A percentile compares a stretch with the other conserved stretches of the same genome.
These are phyloP conservation scores for Lipomyces sp. DNA, from an alignment of 805 yeast genomes.

Conservation along the genomic window DNA sequence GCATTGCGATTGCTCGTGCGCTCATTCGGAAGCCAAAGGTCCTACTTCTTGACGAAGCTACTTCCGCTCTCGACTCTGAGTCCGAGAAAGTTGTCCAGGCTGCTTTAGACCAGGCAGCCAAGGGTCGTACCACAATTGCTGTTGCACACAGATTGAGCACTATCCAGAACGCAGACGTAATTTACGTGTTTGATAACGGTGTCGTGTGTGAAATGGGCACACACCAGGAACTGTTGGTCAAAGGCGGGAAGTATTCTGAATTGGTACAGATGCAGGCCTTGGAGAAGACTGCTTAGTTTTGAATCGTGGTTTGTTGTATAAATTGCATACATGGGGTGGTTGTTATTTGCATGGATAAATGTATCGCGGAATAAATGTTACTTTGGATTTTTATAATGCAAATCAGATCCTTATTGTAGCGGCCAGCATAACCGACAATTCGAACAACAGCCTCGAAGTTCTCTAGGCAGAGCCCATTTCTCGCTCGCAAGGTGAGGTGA, in stretches of 20 bases:
- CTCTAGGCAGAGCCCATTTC: too few relatives aligned
- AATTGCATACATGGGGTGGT: not conserved
- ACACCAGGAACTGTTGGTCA: slow-evolving; percentile 49
- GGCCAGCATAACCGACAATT: too few relatives aligned
- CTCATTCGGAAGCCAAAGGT: slow-evolving; percentile 62
- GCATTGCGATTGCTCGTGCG: slow-evolving; percentile 67
- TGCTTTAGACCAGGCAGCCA: slow-evolving; percentile 63
- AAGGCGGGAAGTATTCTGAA: slow-evolving; percentile 48
- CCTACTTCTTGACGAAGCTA: slow-evolving; percentile 62
- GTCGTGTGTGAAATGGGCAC: slow-evolving; percentile 57
- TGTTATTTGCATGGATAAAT: not conserved
- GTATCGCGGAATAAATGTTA: not conserved
- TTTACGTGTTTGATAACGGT: slow-evolving; percentile 60
- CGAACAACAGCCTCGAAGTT: too few relatives aligned
- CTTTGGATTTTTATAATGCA: not conserved
- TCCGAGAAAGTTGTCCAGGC: slow-evolving; percentile 70
- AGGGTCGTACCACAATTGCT: slow-evolving; percentile 68
- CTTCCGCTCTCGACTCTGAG: slow-evolving; percentile 58
- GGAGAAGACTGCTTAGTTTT: slow-evolving; percentile 42
- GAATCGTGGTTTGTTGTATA: not conserved
- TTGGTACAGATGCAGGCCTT: slow-evolving; percentile 52
- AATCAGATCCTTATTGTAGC: too few relatives aligned
- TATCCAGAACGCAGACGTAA: slow-evolving; percentile 57
- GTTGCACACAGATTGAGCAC: slow-evolving; percentile 76
- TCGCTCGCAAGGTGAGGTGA: too few relatives aligned